Percentiles rank a stretch among this genome's conserved stretches.
Conservation (phyloP, 345 rosid genomes). For the Draba incana region DNA sequence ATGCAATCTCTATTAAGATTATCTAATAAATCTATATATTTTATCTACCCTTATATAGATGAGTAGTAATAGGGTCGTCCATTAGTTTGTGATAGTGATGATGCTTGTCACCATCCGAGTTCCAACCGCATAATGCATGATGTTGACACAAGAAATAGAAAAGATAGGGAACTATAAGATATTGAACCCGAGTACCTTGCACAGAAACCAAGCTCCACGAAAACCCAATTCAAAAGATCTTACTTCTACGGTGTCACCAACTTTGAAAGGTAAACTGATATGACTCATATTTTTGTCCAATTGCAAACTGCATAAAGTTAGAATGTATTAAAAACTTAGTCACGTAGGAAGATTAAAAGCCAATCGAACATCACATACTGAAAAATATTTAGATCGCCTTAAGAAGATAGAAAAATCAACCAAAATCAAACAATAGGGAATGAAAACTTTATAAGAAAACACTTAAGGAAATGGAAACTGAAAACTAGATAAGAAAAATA, state of each 20-base stretch:
- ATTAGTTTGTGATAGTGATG: too few relatives aligned
- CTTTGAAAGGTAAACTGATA: constrained; percentile 47
- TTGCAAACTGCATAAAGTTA: background rate
- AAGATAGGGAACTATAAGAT: too few relatives aligned
- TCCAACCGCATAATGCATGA: too few relatives aligned
- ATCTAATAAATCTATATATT: background rate
- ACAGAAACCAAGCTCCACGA: constrained; percentile 90
- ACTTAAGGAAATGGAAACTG: background rate
- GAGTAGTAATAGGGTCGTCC: background rate
- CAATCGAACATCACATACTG: background rate
- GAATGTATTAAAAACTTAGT: background rate
- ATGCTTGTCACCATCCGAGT: too few relatives aligned
- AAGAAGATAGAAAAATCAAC: background rate
- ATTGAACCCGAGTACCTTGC: constrained; percentile 55
- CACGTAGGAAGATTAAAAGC: background rate
- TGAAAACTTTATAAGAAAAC: background rate
- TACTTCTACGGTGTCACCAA: constrained; percentile 53
- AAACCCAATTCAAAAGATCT: constrained; percentile 54
- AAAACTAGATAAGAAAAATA: too few relatives aligned
- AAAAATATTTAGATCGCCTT: too few relatives aligned
- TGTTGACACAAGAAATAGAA: too few relatives aligned
- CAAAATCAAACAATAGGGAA: background rate
- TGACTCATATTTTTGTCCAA: constrained; percentile 14
- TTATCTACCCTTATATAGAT: background rate
- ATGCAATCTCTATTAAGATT: background rate